Evolutionary conservation across 495 filamentous ascomycete species (phyloP).

Genomic region (Trichoderma reesei): DNA sequence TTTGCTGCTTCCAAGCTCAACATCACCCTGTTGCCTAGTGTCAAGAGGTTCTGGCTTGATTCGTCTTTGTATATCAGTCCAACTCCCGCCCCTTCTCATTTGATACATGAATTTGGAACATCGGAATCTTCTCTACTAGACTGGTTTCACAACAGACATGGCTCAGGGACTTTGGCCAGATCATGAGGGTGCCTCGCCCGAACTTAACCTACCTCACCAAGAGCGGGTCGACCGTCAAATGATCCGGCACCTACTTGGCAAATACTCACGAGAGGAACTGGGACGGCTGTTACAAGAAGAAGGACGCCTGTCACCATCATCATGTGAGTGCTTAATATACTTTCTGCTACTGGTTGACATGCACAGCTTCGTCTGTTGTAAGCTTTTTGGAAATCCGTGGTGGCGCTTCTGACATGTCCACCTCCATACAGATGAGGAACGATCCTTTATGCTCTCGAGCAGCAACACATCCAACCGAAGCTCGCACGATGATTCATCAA

Average conservation of each 20-base stretch:
- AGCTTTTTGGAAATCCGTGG: not conserved
- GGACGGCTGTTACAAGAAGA: slow-evolving; percentile 7
- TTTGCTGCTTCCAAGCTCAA: not conserved
- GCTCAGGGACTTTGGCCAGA: slow-evolving; percentile 1
- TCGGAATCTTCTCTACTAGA: not conserved
- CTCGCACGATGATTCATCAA: slow-evolving; percentile 6
- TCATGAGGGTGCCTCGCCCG: slow-evolving; percentile 1
- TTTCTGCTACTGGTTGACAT: not conserved
- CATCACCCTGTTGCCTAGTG: not conserved
- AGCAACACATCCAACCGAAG: not conserved
- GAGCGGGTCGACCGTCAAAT: slow-evolving; percentile 11
- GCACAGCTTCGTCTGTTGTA: too few relatives aligned
- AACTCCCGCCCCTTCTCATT: not conserved
- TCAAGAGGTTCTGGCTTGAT: not conserved
- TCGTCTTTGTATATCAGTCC: not conserved
- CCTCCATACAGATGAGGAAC: not conserved
- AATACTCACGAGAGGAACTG: slow-evolving; percentile 8
- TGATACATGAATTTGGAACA: not conserved
- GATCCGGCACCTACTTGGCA: slow-evolving; percentile 10
- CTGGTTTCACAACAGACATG: not conserved
- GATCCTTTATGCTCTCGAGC: not conserved
- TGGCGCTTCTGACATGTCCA: not conserved
- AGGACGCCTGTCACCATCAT: slow-evolving; percentile 6
- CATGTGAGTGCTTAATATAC: not conserved
- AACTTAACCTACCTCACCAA: not conserved